phyloP scores from a whole-genome alignment of 345 rosid species.

The Pistacia atlantica region DNA sequence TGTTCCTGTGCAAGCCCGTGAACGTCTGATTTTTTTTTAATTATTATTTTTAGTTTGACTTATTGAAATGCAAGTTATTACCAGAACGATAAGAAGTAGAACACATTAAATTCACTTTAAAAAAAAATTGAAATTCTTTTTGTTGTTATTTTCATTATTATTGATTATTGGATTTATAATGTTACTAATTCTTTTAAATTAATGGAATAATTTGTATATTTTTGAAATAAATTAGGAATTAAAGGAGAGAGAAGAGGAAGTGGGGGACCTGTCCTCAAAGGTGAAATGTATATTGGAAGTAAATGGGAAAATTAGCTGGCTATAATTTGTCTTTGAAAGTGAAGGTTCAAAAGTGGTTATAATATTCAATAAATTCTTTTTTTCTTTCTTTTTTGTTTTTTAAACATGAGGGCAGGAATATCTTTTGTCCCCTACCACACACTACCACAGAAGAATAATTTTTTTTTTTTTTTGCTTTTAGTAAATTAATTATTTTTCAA shows the following conservation, averaged over 20 bases:
- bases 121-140: background rate
- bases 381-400: background rate
- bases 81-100: background rate
- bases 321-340: background rate
- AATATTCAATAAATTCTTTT: constrained; percentile 10
- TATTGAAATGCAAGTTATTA: background rate
- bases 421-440: constrained; percentile 10
- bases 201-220: no score
- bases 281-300: background rate
- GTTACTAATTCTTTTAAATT: no score
- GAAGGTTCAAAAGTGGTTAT: constrained; percentile 6
- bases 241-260: background rate
- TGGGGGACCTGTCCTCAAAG: background rate
- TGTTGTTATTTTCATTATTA: background rate
- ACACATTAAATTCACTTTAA: background rate
- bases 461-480: background rate
- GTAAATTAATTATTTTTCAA: background rate
- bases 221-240: background rate
- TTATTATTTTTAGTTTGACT: background rate
- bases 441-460: background rate
- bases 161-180: background rate
- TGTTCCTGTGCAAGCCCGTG: constrained; percentile 87
- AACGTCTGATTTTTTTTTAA: constrained; percentile 52
- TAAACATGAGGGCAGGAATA: constrained; percentile 11
- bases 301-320: constrained; percentile 5